Evolutionary conservation across 495 filamentous ascomycete species (phyloP).

Genomic region (Hypoxylon crocopeplum): DNA sequence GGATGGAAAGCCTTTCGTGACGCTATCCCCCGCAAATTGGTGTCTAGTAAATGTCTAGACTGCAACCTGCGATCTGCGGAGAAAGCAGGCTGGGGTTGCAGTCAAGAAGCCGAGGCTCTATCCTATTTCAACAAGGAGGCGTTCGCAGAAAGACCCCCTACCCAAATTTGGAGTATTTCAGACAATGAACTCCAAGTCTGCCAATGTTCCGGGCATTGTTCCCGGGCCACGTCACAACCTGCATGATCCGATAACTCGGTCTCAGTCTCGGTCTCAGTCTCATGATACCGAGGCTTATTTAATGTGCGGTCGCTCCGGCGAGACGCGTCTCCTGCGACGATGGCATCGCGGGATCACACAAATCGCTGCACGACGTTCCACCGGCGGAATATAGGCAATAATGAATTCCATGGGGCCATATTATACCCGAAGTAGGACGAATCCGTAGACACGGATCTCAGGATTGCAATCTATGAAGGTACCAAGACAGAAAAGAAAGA

Average conservation of each 20-base stretch:
- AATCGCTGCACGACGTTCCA: not conserved
- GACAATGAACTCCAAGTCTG: no score
- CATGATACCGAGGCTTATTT: not conserved
- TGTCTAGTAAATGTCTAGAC: not conserved
- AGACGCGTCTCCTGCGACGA: not conserved
- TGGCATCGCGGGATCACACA: not conserved
- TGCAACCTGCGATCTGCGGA: no score
- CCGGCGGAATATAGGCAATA: not conserved
- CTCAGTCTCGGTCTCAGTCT: not conserved
- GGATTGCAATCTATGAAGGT: not conserved
- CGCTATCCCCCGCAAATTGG: constrained; percentile 13
- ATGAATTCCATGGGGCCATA: not conserved
- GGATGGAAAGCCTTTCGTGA: not conserved
- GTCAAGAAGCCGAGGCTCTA: constrained; percentile 6
- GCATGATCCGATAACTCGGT: no score
- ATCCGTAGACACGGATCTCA: not conserved
- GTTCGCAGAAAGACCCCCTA: not conserved
- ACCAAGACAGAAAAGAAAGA: not conserved
- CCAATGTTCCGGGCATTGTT: no score
- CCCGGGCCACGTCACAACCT: no score
- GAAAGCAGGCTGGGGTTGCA: not conserved
- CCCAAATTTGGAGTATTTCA: no score
- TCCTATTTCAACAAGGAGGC: not conserved
- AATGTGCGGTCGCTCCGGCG: not conserved
- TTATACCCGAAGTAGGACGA: not conserved